Evolutionary conservation across 2,329 filamentous ascomycete genomes (phyloP).

Genomic region (Phoma herbarum): DNA sequence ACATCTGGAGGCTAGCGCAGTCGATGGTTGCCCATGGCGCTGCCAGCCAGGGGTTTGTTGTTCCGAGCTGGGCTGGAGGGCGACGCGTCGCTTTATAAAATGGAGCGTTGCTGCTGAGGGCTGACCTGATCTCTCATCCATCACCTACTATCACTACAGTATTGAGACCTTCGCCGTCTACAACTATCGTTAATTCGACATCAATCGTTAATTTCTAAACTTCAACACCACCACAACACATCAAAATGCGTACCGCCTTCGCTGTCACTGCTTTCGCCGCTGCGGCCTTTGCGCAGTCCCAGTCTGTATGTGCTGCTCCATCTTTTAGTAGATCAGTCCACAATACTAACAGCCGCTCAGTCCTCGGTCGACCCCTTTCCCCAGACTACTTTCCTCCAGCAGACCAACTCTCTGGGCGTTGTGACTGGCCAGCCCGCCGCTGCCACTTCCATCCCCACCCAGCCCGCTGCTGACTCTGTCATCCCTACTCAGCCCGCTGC

Average conservation of each 20-base stretch:
- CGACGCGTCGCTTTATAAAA: conserved; percentile 19
- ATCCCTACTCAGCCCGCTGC: conserved; percentile 41
- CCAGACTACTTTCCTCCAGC: conserved; percentile 38
- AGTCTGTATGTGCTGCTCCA: conserved; percentile 25
- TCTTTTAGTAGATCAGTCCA: conserved; percentile 8
- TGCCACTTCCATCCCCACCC: conserved; percentile 34
- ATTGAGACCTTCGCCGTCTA: conserved; percentile 16
- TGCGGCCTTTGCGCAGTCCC: conserved; percentile 36
- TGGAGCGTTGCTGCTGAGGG: neutral
- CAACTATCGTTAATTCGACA: conserved; percentile 10
- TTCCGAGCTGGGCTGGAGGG: conserved; percentile 14
- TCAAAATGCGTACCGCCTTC: conserved; percentile 42
- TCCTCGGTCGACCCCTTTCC: conserved; percentile 35
- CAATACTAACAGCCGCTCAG: conserved; percentile 16
- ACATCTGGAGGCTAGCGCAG: conserved; percentile 15
- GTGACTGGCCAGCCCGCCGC: conserved; percentile 41
- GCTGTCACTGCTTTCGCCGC: conserved; percentile 37
- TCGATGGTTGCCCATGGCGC: conserved; percentile 18
- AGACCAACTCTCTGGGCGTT: conserved; percentile 47
- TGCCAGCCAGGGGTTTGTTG: conserved; percentile 19
- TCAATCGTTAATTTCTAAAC: conserved; percentile 23
- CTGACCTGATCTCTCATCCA: neutral
- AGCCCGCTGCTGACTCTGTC: conserved; percentile 36
- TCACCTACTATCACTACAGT: conserved; percentile 7
- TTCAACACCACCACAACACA: conserved; percentile 11